These are phyloP conservation scores for Exserohilum rostratum DNA, from an alignment of 2,329 filamentous ascomycete species.

Conservation along the genomic window DNA sequence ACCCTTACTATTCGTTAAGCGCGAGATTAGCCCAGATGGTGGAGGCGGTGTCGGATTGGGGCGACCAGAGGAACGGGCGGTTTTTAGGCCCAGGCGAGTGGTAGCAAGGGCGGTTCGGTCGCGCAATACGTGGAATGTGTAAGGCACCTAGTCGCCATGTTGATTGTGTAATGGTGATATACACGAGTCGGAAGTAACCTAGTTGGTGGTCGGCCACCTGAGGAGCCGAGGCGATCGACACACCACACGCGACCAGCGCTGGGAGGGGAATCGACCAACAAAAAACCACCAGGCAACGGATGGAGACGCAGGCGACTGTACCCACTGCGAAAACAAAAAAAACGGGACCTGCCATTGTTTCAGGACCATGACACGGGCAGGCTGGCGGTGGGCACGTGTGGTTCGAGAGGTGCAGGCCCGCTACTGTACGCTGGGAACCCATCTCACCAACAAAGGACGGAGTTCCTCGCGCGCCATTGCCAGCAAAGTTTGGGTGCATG, in stretches of 20 bases:
- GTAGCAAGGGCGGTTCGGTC: constrained; percentile 1
- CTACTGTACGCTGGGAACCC: background rate
- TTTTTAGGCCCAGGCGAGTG: constrained; percentile 1
- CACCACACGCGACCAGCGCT: background rate
- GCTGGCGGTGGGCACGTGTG: background rate
- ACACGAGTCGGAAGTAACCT: background rate
- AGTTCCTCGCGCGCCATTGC: constrained; percentile 5
- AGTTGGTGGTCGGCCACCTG: constrained; percentile 9
- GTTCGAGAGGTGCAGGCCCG: constrained; percentile 2
- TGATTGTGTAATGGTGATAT: constrained; percentile 5
- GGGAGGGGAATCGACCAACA: background rate
- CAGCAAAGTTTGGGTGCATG: constrained; percentile 8
- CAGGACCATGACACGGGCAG: background rate
- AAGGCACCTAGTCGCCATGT: background rate
- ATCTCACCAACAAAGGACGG: background rate
- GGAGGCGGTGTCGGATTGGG: background rate
- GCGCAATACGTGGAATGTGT: background rate
- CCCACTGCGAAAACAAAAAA: background rate
- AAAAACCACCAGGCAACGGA: background rate
- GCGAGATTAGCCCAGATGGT: background rate
- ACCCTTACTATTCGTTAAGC: background rate
- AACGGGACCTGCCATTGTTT: too few species aligned
- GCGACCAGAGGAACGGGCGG: background rate
- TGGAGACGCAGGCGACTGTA: background rate
- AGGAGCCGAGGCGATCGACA: constrained; percentile 12